Conservation (phyloP, 441 rosid genomes). For the Erodium moschatum region DNA sequence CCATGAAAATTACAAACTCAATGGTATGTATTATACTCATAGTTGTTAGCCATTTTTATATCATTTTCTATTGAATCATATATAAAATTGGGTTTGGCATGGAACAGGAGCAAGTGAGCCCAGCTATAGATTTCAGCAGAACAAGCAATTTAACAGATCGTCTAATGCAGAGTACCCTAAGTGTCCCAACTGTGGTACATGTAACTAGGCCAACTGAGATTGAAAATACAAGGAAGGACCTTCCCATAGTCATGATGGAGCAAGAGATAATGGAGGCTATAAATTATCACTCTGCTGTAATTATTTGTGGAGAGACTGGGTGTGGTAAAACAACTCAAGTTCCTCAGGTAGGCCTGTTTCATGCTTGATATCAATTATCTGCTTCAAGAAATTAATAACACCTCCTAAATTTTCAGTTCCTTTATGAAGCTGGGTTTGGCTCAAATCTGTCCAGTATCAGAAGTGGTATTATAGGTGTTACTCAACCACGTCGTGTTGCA, state of each 20-base stretch:
- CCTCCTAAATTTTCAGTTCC: conserved; percentile 40
- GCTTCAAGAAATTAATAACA: conserved; percentile 2
- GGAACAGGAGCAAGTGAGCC: conserved; percentile 33
- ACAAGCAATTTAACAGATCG: conserved; percentile 22
- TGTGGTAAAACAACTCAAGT: conserved; percentile 99
- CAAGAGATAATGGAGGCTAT: conserved; percentile 97
- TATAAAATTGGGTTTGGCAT: conserved; percentile 19
- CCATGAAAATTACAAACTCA: conserved; percentile 14
- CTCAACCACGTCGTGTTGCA: conserved; percentile 91
- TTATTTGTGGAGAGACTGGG: conserved; percentile 88
- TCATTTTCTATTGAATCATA: conserved; percentile 19
- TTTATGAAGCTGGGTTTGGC: conserved; percentile 87
- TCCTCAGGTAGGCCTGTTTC: conserved; percentile 61
- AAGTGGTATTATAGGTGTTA: conserved; percentile 70
- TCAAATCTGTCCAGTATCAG: conserved; percentile 40
- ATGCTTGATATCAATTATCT: conserved; percentile 10
- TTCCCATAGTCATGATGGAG: conserved; percentile 96
- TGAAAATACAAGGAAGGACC: conserved; percentile 68
- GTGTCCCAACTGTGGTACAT: conserved; percentile 41
- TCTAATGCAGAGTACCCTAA: conserved; percentile 27
- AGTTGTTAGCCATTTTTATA: not conserved
- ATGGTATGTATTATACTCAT: conserved; percentile 30
- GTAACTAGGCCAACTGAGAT: conserved; percentile 50
- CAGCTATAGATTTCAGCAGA: conserved; percentile 16
- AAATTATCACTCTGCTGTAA: conserved; percentile 49